phyloP scores from a whole-genome alignment of 1,284 basidiomycete species.

The Earliella scabrosa region DNA sequence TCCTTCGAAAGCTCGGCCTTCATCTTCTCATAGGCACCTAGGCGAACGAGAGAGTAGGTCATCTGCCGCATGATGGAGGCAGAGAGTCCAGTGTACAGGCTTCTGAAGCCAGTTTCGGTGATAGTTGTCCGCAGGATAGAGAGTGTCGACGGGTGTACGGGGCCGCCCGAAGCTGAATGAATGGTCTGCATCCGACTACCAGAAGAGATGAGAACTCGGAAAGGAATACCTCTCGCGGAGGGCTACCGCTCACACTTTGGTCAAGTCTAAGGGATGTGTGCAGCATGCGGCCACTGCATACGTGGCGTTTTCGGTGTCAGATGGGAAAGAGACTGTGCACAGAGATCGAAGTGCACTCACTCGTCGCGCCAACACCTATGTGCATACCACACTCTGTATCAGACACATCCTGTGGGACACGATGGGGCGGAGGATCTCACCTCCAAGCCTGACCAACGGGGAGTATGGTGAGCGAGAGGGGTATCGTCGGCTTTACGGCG shows the following conservation, averaged over 20 bases:
- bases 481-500: slow-evolving; percentile 6
- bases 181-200: slow-evolving; percentile 83
- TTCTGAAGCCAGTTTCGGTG: slow-evolving; percentile 65
- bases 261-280: slow-evolving; percentile 86
- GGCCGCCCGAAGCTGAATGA: slow-evolving; percentile 41
- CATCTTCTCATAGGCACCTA: slow-evolving; percentile 85
- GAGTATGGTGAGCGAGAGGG: not conserved
- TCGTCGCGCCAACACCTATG: slow-evolving; percentile 75
- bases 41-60: slow-evolving; percentile 88
- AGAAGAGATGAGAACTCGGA: not conserved
- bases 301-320: not conserved
- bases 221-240: not conserved
- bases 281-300: slow-evolving; percentile 80
- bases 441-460: slow-evolving; percentile 63
- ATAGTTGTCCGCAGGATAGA: slow-evolving; percentile 61
- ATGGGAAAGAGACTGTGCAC: slow-evolving; percentile 9
- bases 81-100: slow-evolving; percentile 82
- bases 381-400: not conserved
- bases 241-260: slow-evolving; percentile 72
- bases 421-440: slow-evolving; percentile 42
- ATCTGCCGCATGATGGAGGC: slow-evolving; percentile 90
- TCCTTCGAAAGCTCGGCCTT: slow-evolving; percentile 58
- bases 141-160: slow-evolving; percentile 57
- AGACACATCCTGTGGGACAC: not conserved
- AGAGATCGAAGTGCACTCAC: slow-evolving; percentile 47